phyloP scores from a whole-genome alignment of 2,329 filamentous ascomycete genomes.

The Talaromyces sp. region DNA sequence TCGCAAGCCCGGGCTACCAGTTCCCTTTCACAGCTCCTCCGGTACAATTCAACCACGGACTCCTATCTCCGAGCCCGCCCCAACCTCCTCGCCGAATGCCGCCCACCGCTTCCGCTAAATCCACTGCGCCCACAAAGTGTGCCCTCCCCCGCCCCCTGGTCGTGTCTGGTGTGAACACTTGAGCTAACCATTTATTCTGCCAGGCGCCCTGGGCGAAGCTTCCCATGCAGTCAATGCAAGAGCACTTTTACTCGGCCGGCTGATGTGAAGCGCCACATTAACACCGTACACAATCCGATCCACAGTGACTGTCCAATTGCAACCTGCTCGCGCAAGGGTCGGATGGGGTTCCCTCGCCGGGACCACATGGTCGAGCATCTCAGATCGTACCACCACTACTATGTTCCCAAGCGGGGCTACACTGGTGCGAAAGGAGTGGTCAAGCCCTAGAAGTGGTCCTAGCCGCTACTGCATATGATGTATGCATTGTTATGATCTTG shows the following conservation, averaged over 20 bases:
- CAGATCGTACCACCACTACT: constrained; percentile 49
- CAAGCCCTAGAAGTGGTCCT: background rate
- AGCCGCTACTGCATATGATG: background rate
- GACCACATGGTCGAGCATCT: constrained; percentile 56
- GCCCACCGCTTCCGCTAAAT: background rate
- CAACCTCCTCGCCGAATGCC: background rate
- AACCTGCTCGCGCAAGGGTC: constrained; percentile 42
- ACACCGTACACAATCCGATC: constrained; percentile 41
- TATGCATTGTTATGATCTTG: background rate
- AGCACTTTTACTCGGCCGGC: constrained; percentile 43
- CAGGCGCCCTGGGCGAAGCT: constrained; percentile 25
- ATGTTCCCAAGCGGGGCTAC: constrained; percentile 34
- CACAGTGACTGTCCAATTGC: constrained; percentile 40
- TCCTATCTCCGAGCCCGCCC: background rate
- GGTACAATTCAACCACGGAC: background rate
- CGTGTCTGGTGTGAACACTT: background rate
- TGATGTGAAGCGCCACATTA: constrained; percentile 46
- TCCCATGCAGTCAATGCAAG: constrained; percentile 27
- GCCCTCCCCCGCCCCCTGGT: background rate
- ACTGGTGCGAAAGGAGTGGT: background rate
- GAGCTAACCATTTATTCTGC: background rate
- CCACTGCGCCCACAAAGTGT: background rate
- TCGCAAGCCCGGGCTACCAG: background rate
- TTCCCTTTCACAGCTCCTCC: background rate
- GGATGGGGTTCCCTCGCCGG: constrained; percentile 49